Percentiles rank a stretch among this genome's conserved stretches.
Evolutionary conservation across 306 rosid species (phyloP).

Genomic region (Vachellia pachyceras): DNA sequence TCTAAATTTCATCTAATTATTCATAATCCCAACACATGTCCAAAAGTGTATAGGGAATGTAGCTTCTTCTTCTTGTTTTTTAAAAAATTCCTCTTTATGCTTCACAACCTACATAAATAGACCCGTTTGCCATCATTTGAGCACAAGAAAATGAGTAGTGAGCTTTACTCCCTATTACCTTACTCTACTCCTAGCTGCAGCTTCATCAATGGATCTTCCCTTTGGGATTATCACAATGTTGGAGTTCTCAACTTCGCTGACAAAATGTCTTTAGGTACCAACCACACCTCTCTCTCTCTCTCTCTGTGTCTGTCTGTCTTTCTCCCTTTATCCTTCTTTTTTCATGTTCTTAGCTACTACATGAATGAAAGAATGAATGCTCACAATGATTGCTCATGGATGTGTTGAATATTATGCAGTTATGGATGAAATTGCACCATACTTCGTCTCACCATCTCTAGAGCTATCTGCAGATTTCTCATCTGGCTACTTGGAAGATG

Average conservation of each 20-base stretch:
- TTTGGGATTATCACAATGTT: slow-evolving; percentile 70
- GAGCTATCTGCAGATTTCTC: slow-evolving; percentile 63
- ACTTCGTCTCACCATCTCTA: slow-evolving; percentile 46
- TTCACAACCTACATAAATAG: slow-evolving; percentile 49
- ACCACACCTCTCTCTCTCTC: neutral
- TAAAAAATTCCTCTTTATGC: slow-evolving; percentile 7
- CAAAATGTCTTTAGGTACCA: slow-evolving; percentile 67
- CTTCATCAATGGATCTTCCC: slow-evolving; percentile 63
- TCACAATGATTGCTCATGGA: slow-evolving; percentile 36
- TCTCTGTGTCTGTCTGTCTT: slow-evolving; percentile 17
- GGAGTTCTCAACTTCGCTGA: slow-evolving; percentile 66
- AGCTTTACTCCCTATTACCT: slow-evolving; percentile 64
- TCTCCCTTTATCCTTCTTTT: neutral
- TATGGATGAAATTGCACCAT: slow-evolving; percentile 59
- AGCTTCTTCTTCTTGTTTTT: too few species aligned
- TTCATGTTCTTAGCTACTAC: neutral
- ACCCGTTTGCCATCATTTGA: slow-evolving; percentile 46
- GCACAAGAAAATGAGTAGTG: slow-evolving; percentile 49
- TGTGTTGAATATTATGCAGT: slow-evolving; percentile 37
- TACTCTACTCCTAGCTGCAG: slow-evolving; percentile 40
- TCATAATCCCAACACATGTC: neutral
- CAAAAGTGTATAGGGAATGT: neutral
- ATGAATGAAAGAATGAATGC: neutral
- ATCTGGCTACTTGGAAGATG: slow-evolving; percentile 91
- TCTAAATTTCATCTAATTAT: neutral